Base-by-base conservation (phyloP, 2,329 filamentous ascomycete genomes). In the Colletotrichum sp. region DNA sequence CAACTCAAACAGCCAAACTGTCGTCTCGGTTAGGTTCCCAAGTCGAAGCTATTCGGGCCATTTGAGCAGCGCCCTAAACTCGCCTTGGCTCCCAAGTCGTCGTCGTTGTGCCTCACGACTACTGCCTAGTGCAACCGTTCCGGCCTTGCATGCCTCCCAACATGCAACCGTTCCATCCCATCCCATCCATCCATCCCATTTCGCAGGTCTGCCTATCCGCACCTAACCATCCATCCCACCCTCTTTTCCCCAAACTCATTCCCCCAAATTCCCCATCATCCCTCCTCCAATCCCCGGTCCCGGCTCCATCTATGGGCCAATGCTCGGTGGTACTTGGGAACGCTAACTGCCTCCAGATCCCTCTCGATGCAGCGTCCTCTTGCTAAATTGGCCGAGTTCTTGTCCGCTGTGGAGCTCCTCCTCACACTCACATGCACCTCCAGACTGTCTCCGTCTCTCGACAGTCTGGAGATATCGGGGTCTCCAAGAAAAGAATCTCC, bases 321-420 rank as follows among this genome's bases (percentile, higher is more conserved):
- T 80, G 67, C 79, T 80, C 80, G 79, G 80, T 79, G 77, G 78
- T 81, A 81, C 77, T 81, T 58, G 39, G 73, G 30, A 66, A 74
- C 78, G 77, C 78, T 79, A 76, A 69, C 71, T 66, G 60, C 58
- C 62, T 74, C 66, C 69, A 64, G 48, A 39, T 77, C 36, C 39
- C 66, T 69, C 43, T 36, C 52, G 71, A 76, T 75, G 71, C 76
- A 67, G 62, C 65, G n/a, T 71, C 34, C 43, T 69, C 48, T 72
- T 67, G 67, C 58, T 61, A 77, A 71, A 76, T 77, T 78, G 77
- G 66, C 77, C 77, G 76, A 76, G 64, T 77, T 66, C 69, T 43
- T 64, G 69, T 75, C 73, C 73, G 73, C 22, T 43, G 73, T 73
- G 73, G 69, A 68, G 58, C 56, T 43, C 15, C 8, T 43, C 36